Conservation (phyloP, 176 grass and related monocot species). For the Triticum monococcum region DNA sequence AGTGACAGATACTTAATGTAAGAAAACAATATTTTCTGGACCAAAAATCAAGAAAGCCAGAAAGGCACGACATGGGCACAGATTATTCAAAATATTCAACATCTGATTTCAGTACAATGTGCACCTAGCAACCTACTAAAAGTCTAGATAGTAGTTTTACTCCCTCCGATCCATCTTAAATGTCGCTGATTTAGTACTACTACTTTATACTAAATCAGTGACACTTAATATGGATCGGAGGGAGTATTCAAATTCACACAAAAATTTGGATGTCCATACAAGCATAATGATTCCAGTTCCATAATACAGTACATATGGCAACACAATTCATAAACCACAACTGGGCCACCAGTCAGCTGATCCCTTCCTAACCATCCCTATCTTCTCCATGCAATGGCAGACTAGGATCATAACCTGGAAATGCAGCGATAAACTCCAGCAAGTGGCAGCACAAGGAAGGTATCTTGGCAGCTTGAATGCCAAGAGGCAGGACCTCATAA, state of each 20-base stretch:
- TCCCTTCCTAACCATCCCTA: background rate
- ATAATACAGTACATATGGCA: background rate
- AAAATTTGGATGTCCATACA: background rate
- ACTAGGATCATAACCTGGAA: background rate
- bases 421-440: background rate
- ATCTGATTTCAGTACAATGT: background rate
- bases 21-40: background rate
- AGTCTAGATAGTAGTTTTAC: background rate
- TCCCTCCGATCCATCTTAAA: too few species aligned
- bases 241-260: background rate
- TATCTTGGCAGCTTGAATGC: background rate
- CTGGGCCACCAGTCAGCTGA: background rate
- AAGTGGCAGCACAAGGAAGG: background rate
- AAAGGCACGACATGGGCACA: background rate
- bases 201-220: too few species aligned
- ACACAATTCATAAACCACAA: background rate
- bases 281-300: background rate
- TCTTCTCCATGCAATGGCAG: background rate
- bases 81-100: background rate
- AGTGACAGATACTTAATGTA: background rate
- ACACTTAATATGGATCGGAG: too few species aligned
- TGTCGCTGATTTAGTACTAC: too few species aligned
- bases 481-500: too few species aligned
- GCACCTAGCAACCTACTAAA: background rate
- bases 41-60: background rate